Evolutionary conservation across 768 basidiomycete genomes (phyloP).

Genomic region (Amanita thiersii): DNA sequence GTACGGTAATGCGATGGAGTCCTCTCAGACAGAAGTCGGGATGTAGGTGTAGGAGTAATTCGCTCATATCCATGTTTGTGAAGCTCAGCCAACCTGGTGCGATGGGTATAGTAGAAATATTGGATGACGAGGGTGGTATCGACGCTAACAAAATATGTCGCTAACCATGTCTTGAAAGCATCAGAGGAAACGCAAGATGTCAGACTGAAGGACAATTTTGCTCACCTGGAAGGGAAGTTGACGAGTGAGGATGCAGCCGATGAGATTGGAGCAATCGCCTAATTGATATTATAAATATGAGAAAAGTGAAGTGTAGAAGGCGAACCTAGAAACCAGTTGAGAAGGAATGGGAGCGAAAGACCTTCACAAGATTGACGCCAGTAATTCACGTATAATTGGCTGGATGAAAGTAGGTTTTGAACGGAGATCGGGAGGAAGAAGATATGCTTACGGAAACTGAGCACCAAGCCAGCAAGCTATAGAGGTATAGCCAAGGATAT

Average conservation of each 20-base stretch:
- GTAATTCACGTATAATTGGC: slow-evolving; percentile 80
- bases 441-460: slow-evolving; percentile 70
- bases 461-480: slow-evolving; percentile 80
- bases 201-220: slow-evolving; percentile 6
- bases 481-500: slow-evolving; percentile 60
- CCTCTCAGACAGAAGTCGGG: slow-evolving; percentile 37
- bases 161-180: slow-evolving; percentile 69
- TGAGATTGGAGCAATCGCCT: slow-evolving; percentile 90
- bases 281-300: slow-evolving; percentile 7
- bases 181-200: slow-evolving; percentile 9
- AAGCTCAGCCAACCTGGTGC: slow-evolving; percentile 23
- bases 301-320: slow-evolving; percentile 10
- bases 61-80: slow-evolving; percentile 34
- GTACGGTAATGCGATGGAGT: slow-evolving; percentile 58
- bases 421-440: slow-evolving; percentile 4
- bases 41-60: slow-evolving; percentile 33
- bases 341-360: slow-evolving; percentile 86
- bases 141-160: slow-evolving; percentile 82
- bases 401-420: slow-evolving; percentile 20
- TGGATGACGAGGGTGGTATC: slow-evolving; percentile 73
- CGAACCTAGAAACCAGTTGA: slow-evolving; percentile 88
- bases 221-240: slow-evolving; percentile 93
- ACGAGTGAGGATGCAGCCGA: slow-evolving; percentile 86
- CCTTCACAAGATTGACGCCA: slow-evolving; percentile 76
- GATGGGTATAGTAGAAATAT: slow-evolving; percentile 66